Conservation (phyloP, 768 basidiomycete genomes). For the Obba rivulosa region DNA sequence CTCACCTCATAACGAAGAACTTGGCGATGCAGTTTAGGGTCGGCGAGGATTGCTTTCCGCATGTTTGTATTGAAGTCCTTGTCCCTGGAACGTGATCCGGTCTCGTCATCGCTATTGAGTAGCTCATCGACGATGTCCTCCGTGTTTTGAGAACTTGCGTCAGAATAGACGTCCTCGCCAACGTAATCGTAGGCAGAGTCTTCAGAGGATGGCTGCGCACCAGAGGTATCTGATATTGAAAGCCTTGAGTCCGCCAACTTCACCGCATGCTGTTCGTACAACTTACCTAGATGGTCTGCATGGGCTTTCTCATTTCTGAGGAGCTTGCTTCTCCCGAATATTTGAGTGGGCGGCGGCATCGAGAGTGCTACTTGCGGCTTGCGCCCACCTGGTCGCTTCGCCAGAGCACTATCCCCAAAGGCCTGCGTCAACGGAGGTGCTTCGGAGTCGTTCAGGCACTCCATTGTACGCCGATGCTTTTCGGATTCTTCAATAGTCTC, state of each 20-base stretch:
- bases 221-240: too few relatives aligned
- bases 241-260: too few relatives aligned
- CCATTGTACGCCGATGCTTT: background rate
- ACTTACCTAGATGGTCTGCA: too few relatives aligned
- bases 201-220: too few relatives aligned
- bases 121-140: too few relatives aligned
- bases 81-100: constrained; percentile 14
- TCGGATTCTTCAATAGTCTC: background rate
- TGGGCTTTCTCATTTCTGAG: too few relatives aligned
- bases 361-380: background rate
- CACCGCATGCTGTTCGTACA: too few relatives aligned
- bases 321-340: too few relatives aligned
- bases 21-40: constrained; percentile 45
- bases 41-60: constrained; percentile 35
- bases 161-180: too few relatives aligned
- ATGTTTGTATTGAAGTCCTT: constrained; percentile 39
- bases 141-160: too few relatives aligned
- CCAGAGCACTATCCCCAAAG: constrained; percentile 33
- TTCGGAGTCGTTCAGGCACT: constrained; percentile 3
- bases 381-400: background rate
- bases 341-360: constrained; percentile 4
- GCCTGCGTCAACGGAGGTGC: constrained; percentile 26
- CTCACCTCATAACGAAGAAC: constrained; percentile 65
- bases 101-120: too few relatives aligned
- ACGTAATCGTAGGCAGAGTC: too few relatives aligned